A percentile compares a stretch with the other conserved stretches of the same genome.
Evolutionary conservation across 2,329 filamentous ascomycete genomes (phyloP).

Genomic region (Keithomyces neogunnii): DNA sequence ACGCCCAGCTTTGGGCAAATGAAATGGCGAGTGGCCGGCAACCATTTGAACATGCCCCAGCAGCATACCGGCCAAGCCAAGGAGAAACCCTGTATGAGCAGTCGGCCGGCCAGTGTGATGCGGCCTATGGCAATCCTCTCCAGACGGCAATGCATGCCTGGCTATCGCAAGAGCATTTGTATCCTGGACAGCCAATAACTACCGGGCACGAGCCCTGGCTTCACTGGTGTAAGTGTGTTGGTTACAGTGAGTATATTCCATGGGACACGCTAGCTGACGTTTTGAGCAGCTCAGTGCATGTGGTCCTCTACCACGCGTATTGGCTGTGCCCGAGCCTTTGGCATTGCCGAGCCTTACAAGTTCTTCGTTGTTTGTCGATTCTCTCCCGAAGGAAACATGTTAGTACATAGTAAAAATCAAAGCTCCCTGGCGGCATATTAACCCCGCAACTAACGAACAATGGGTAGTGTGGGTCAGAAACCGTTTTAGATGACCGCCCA

Average conservation of each 20-base stretch:
- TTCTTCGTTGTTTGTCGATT: constrained; percentile 27
- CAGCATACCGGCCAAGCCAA: constrained; percentile 21
- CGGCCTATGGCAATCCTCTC: constrained; percentile 19
- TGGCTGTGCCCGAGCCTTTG: constrained; percentile 24
- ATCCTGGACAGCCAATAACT: constrained; percentile 20
- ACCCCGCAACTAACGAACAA: too few species aligned
- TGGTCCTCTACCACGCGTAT: constrained; percentile 24
- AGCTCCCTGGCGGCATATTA: too few species aligned
- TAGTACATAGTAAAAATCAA: constrained; percentile 9
- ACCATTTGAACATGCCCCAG: constrained; percentile 23
- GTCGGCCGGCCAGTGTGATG: constrained; percentile 20
- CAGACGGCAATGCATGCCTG: constrained; percentile 21
- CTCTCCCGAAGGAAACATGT: constrained; percentile 26
- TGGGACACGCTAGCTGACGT: neutral
- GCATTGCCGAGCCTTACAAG: constrained; percentile 22
- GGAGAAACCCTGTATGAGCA: constrained; percentile 26
- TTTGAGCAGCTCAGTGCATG: constrained; percentile 24
- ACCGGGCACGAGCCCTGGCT: constrained; percentile 26
- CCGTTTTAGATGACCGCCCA: constrained; percentile 11
- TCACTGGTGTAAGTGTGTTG: constrained; percentile 24
- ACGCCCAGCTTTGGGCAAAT: constrained; percentile 26
- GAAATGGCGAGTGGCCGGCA: constrained; percentile 21
- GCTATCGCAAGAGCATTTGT: constrained; percentile 22
- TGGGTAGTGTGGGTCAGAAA: constrained; percentile 18
- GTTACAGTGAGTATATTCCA: too few species aligned